Conservation (phyloP, 2,329 filamentous ascomycete genomes). For the Hypoxylon rubiginosum region DNA sequence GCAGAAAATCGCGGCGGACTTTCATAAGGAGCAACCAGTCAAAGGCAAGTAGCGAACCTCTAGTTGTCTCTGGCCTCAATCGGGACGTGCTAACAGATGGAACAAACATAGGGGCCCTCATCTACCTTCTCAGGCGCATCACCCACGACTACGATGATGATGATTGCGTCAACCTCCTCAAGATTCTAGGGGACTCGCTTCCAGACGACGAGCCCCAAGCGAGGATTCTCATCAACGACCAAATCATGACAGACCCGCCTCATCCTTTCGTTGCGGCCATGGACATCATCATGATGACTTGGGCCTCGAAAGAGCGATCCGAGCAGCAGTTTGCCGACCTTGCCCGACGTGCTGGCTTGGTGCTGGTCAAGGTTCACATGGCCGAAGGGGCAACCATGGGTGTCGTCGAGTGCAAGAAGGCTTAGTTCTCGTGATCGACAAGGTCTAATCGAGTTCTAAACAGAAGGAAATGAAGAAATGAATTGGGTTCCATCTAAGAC, state of each 20-base stretch:
- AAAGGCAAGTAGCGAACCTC: slow-evolving; percentile 37
- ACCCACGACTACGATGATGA: slow-evolving; percentile 53
- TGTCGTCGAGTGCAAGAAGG: slow-evolving; percentile 37
- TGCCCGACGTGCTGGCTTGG: slow-evolving; percentile 24
- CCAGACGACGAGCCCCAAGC: slow-evolving; percentile 34
- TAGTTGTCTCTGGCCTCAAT: neutral
- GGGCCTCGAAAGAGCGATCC: slow-evolving; percentile 26
- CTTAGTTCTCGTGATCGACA: neutral
- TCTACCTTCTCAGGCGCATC: slow-evolving; percentile 53
- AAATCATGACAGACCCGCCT: slow-evolving; percentile 35
- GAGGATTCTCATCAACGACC: slow-evolving; percentile 35
- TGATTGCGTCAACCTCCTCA: slow-evolving; percentile 36
- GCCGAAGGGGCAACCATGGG: slow-evolving; percentile 26
- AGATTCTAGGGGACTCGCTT: slow-evolving; percentile 32
- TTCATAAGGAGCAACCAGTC: slow-evolving; percentile 49
- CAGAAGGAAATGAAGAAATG: neutral
- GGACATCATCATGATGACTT: slow-evolving; percentile 35
- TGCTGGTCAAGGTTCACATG: slow-evolving; percentile 30
- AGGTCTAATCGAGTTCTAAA: neutral
- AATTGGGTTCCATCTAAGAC: neutral
- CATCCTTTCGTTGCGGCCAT: slow-evolving; percentile 29
- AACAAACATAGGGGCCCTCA: slow-evolving; percentile 44
- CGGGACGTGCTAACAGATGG: neutral
- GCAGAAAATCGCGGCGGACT: slow-evolving; percentile 47
- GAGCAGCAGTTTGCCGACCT: slow-evolving; percentile 32